phyloP scores from a whole-genome alignment of 768 basidiomycete species.

The Xerocomus brunneocitrinus region DNA sequence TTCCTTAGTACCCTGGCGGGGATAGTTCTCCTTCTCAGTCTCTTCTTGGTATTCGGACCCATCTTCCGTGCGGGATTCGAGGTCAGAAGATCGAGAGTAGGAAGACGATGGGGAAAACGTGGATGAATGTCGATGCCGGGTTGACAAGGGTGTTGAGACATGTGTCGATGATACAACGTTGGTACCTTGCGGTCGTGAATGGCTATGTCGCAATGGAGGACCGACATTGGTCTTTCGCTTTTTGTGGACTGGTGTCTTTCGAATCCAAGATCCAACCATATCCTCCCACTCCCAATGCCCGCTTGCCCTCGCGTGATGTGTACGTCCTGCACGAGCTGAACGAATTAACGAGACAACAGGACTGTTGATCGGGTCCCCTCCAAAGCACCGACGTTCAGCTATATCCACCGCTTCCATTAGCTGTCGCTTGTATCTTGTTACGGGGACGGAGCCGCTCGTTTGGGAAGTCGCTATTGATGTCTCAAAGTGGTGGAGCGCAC shows the following conservation, averaged over 20 bases:
- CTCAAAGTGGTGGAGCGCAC: constrained; percentile 46
- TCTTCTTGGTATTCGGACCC: constrained; percentile 22
- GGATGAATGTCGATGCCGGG: not conserved
- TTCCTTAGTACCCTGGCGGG: constrained; percentile 2
- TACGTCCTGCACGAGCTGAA: constrained; percentile 1
- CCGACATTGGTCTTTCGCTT: constrained; percentile 14
- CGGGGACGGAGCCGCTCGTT: constrained; percentile 18
- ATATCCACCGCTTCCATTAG: constrained; percentile 46
- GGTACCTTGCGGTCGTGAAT: not conserved
- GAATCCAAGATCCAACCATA: constrained; percentile 42
- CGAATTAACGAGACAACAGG: constrained; percentile 11
- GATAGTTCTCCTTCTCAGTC: constrained; percentile 19
- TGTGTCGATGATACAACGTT: not conserved
- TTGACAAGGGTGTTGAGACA: not conserved
- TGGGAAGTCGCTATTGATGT: constrained; percentile 21
- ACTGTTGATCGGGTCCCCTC: constrained; percentile 15
- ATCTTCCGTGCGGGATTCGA: constrained; percentile 16
- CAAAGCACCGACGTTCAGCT: constrained; percentile 49
- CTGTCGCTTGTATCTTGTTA: constrained; percentile 35
- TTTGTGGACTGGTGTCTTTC: constrained; percentile 32
- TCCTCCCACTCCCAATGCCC: constrained; percentile 49
- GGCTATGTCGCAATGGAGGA: not conserved
- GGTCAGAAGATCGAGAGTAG: constrained; percentile 8
- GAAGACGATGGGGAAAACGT: constrained; percentile 11
- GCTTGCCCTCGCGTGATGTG: constrained; percentile 13